Evolutionary conservation across 768 basidiomycete genomes (phyloP), one percentile per base, ranked within the genome.

Genomic region (Suillus subluteus): DNA sequence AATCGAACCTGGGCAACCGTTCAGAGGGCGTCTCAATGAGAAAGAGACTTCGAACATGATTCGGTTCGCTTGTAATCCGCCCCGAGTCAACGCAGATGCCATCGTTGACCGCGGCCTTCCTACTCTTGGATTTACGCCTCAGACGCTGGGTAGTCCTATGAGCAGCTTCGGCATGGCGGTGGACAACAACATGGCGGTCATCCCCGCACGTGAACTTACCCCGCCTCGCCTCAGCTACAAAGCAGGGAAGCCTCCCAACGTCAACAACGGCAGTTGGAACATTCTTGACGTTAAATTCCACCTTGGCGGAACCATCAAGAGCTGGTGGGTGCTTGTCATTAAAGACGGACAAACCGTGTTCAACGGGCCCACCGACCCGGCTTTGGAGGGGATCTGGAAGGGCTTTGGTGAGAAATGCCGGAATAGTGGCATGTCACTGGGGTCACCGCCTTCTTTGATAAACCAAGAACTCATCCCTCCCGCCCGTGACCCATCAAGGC

Each of bases 211-310:
- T 18, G 84, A 91, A 66, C 84, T 95, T 2, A 79, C 78, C 0
- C 77, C 89, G 0, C 94, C 94, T 0, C 66, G 68, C 1, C 71
- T 94, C 61, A 79, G 79, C 2, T 95, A 95, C 72, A 79, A 76
- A 44, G 76, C 69, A 5, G 87, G 86, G 2, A 73, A 65, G 7
- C 73, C 80, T 75, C 63, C 75, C 3, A 82, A 77, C 16, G 83
- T 87, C 7, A 78, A 71, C 43, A 85, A 89, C 40, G 94, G 88
- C 0, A 84, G 86, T 46, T 95, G 93, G 93, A 94, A 94, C 68
- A 88, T 94, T 62, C 73, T 89, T 41, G 82, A 89, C 30, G 88
- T 91, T 63, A 87, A 88, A 71, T 93, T 95, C 71, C 86, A 88
- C 41, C 73, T 70, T 0, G 87, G 86, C 0, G 89, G 82, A 0